Evolutionary conservation across 2,329 filamentous ascomycete genomes (phyloP).

Genomic region (Colletotrichum sp.): DNA sequence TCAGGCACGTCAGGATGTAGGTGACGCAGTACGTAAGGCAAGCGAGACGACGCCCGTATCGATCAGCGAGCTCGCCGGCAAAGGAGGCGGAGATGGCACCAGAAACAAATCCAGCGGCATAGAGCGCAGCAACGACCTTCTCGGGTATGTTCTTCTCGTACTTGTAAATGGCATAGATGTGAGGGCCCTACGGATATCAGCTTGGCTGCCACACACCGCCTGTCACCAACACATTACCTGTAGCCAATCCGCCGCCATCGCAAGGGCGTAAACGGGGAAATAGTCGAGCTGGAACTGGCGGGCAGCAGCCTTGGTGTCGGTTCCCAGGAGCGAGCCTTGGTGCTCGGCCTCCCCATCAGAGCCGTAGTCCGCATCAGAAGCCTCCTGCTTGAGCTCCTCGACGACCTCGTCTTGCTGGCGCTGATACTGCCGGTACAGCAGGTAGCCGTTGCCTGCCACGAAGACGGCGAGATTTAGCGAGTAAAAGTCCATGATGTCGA

Average conservation of each 20-base stretch:
- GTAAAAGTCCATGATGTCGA: slow-evolving; percentile 26
- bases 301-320: slow-evolving; percentile 11
- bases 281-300: slow-evolving; percentile 27
- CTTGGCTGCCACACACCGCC: not conserved
- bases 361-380: slow-evolving; percentile 7
- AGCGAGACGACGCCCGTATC: slow-evolving; percentile 52
- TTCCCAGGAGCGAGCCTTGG: not conserved
- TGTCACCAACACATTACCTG: slow-evolving; percentile 25
- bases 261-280: slow-evolving; percentile 32
- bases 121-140: slow-evolving; percentile 47
- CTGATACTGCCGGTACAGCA: slow-evolving; percentile 28
- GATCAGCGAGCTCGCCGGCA: slow-evolving; percentile 43
- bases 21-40: slow-evolving; percentile 60
- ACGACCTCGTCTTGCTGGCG: not conserved
- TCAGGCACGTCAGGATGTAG: slow-evolving; percentile 57
- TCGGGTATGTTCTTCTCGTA: slow-evolving; percentile 53
- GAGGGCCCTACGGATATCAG: slow-evolving; percentile 40
- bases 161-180: slow-evolving; percentile 58
- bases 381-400: slow-evolving; percentile 12
- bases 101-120: slow-evolving; percentile 53
- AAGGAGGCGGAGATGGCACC: slow-evolving; percentile 50
- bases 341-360: slow-evolving; percentile 8
- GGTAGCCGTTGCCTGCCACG: slow-evolving; percentile 25
- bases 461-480: slow-evolving; percentile 27
- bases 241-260: slow-evolving; percentile 38